Evolutionary conservation across 208 protist genomes (phyloP).

Genomic region (Naegleria fowleri): DNA sequence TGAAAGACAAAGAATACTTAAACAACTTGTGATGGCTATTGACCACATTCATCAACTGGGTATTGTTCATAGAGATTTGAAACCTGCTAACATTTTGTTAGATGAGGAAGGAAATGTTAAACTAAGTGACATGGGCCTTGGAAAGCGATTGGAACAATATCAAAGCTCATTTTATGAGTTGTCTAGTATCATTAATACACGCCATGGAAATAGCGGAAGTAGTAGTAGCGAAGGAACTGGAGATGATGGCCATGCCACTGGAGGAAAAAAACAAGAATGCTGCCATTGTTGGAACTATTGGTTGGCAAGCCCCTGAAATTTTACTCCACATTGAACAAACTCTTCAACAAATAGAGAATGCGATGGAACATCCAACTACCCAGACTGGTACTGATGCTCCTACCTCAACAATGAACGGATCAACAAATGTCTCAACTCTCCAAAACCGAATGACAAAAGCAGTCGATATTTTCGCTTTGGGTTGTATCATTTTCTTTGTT

Average conservation of each 20-base stretch:
- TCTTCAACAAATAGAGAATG: not conserved
- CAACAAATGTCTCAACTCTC: not conserved
- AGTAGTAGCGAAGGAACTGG: not conserved
- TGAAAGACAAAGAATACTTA: constrained; percentile 22
- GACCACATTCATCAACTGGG: constrained; percentile 42
- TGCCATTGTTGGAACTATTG: constrained; percentile 26
- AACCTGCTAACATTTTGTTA: constrained; percentile 46
- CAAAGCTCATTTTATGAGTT: constrained; percentile 31
- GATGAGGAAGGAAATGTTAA: constrained; percentile 33
- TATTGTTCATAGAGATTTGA: constrained; percentile 47
- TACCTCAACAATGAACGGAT: not conserved
- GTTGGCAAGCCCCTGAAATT: constrained; percentile 42
- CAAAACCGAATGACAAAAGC: constrained; percentile 38
- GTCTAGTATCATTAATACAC: constrained; percentile 33
- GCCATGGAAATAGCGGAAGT: constrained; percentile 31
- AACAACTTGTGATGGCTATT: constrained; percentile 38
- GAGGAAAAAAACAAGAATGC: not conserved
- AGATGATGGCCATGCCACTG: not conserved
- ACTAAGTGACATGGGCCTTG: constrained; percentile 50
- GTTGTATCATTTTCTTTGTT: constrained; percentile 50
- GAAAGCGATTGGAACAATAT: constrained; percentile 37
- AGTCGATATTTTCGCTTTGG: constrained; percentile 51
- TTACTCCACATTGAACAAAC: not conserved
- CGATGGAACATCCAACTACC: not conserved
- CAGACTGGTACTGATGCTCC: not conserved